phyloP scores from a whole-genome alignment of 805 yeast species.

The Saturnispora silvae region DNA sequence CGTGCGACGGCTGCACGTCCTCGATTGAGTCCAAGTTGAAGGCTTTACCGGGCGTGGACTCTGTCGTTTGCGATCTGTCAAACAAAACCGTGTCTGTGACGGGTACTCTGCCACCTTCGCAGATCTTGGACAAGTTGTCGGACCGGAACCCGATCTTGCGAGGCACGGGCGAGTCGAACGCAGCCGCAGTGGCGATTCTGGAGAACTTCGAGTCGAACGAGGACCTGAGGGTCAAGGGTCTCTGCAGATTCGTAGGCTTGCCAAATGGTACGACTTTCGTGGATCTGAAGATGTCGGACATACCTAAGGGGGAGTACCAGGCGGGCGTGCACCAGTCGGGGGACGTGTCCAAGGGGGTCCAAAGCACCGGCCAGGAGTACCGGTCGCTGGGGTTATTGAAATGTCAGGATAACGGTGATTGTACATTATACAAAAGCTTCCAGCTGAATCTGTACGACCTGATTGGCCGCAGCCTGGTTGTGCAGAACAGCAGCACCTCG shows the following conservation, averaged over 20 bases:
- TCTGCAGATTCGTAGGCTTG: slow-evolving; percentile 74
- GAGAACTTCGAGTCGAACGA: slow-evolving; percentile 47
- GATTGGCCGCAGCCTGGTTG: slow-evolving; percentile 59
- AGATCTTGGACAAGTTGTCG: slow-evolving; percentile 50
- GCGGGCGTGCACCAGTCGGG: slow-evolving; percentile 66
- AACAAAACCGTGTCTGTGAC: slow-evolving; percentile 54
- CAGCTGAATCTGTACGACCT: slow-evolving; percentile 44
- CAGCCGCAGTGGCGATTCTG: slow-evolving; percentile 84
- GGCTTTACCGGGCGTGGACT: slow-evolving; percentile 38
- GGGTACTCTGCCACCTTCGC: slow-evolving; percentile 70
- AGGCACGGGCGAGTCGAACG: slow-evolving; percentile 79
- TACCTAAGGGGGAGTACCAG: slow-evolving; percentile 50
- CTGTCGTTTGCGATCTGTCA: slow-evolving; percentile 45
- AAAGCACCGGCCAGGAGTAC: slow-evolving; percentile 48
- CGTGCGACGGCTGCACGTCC: slow-evolving; percentile 62
- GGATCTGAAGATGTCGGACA: slow-evolving; percentile 71
- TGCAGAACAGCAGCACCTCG: slow-evolving; percentile 31
- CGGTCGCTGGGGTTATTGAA: slow-evolving; percentile 34
- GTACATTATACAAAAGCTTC: slow-evolving; percentile 37
- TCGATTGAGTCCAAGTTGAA: slow-evolving; percentile 46
- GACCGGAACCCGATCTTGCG: slow-evolving; percentile 89
- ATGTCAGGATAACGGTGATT: slow-evolving; percentile 26
- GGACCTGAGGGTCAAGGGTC: slow-evolving; percentile 63
- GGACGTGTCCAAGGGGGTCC: slow-evolving; percentile 63
- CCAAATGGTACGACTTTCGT: slow-evolving; percentile 43